Evolutionary conservation across 345 rosid species (phyloP).

Genomic region (Eutrema heterophyllum): DNA sequence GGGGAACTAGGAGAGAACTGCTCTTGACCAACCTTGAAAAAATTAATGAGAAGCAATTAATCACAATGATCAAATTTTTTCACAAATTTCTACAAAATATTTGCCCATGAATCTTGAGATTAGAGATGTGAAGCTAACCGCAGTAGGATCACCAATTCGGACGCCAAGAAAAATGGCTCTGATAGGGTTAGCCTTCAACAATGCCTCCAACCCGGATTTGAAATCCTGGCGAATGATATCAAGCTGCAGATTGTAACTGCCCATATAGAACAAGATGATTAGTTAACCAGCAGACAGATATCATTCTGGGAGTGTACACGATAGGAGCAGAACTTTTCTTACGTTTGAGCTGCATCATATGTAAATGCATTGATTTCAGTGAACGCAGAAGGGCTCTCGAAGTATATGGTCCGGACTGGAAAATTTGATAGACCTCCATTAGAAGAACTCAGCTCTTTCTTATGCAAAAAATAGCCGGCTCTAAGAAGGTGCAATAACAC

Average conservation of each 20-base stretch:
- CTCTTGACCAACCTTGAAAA: constrained; percentile 81
- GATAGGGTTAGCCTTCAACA: constrained; percentile 72
- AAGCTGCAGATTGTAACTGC: constrained; percentile 76
- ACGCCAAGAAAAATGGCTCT: constrained; percentile 98
- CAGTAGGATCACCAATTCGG: constrained; percentile 98
- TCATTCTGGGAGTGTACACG: neutral
- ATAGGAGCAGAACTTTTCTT: constrained; percentile 18
- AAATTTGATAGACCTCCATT: constrained; percentile 58
- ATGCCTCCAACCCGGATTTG: constrained; percentile 92
- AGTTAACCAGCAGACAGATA: constrained; percentile 3
- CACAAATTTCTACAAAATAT: neutral
- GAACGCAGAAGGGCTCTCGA: constrained; percentile 80
- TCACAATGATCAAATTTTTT: neutral
- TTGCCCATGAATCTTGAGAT: neutral
- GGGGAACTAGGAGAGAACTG: constrained; percentile 97
- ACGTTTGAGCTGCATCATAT: constrained; percentile 74
- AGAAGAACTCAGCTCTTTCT: constrained; percentile 45
- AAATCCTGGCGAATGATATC: constrained; percentile 81
- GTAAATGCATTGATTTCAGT: constrained; percentile 91
- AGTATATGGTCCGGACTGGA: constrained; percentile 92
- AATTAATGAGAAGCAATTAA: neutral
- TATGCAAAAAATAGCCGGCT: constrained; percentile 81
- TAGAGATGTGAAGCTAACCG: constrained; percentile 50
- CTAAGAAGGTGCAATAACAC: constrained; percentile 91
- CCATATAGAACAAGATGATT: constrained; percentile 19